Evolutionary conservation across 129 eudicot species (phyloP).

Genomic region (Heracleum sosnowskyi): DNA sequence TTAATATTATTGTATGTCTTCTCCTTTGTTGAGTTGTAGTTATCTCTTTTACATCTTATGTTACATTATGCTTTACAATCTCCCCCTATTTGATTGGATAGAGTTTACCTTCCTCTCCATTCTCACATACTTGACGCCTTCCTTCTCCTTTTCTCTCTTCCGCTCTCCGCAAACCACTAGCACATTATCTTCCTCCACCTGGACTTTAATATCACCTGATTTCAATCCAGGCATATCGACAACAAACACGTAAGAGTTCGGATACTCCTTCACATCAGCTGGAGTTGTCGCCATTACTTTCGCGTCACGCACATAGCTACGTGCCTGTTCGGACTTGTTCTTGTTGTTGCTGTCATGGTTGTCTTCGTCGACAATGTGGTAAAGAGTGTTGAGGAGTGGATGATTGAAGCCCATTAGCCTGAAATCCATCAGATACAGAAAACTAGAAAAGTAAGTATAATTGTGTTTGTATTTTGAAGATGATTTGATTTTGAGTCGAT

Average conservation of each 20-base stretch:
- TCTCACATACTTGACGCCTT: background rate
- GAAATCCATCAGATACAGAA: background rate
- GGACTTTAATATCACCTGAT: background rate
- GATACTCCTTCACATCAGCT: slow-evolving; percentile 3
- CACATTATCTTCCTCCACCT: slow-evolving; percentile 5
- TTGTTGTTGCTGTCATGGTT: no score
- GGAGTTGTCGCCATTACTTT: background rate
- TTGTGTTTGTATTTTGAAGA: no score
- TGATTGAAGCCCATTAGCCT: background rate
- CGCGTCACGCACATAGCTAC: background rate
- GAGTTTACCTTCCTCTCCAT: background rate
- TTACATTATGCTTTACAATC: no score
- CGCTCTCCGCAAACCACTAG: no score
- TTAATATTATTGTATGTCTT: no score
- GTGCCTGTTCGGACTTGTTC: background rate
- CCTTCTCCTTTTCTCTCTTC: background rate
- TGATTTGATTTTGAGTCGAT: no score
- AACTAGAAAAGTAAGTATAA: no score
- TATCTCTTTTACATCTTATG: no score
- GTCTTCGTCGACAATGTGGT: background rate
- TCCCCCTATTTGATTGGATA: no score
- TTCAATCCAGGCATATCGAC: background rate
- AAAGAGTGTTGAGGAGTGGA: background rate
- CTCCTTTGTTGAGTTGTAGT: no score
- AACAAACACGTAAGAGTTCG: background rate